Conservation (phyloP, 129 eudicot genomes). For the Arctium minus region DNA sequence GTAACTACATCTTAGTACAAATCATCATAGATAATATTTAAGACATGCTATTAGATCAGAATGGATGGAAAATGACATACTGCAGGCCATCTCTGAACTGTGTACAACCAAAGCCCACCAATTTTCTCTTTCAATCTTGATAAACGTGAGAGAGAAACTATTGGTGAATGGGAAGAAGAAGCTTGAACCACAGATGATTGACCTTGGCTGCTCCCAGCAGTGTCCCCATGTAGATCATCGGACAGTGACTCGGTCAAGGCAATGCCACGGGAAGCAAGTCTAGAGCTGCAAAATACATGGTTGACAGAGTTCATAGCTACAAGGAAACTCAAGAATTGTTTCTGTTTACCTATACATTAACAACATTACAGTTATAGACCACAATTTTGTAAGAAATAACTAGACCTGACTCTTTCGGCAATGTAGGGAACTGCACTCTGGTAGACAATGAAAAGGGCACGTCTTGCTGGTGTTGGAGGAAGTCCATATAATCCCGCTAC, state of each 20-base stretch:
- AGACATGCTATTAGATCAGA: conserved; percentile 16
- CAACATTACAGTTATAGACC: conserved; percentile 1
- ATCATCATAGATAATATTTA: neutral
- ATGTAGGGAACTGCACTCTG: conserved; percentile 95
- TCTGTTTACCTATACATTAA: conserved; percentile 4
- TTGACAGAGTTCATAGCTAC: neutral
- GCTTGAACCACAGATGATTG: conserved; percentile 30
- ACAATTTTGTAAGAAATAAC: neutral
- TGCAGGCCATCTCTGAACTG: conserved; percentile 87
- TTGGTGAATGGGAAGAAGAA: conserved; percentile 41
- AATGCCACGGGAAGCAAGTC: conserved; percentile 92
- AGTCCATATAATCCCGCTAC: conserved; percentile 90
- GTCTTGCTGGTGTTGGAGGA: conserved; percentile 99
- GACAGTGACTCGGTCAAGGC: conserved; percentile 62
- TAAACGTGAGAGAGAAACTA: conserved; percentile 38
- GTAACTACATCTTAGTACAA: neutral
- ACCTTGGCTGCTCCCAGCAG: conserved; percentile 37
- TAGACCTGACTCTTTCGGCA: conserved; percentile 92
- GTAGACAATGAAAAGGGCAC: conserved; percentile 82
- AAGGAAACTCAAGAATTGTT: neutral
- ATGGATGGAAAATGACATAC: conserved; percentile 51
- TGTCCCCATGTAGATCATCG: conserved; percentile 41
- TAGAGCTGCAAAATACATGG: conserved; percentile 59
- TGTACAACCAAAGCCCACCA: conserved; percentile 44
- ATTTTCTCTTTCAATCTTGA: conserved; percentile 62